Base-by-base conservation (phyloP, 2,329 filamentous ascomycete species). In the Orbilia javanica region DNA sequence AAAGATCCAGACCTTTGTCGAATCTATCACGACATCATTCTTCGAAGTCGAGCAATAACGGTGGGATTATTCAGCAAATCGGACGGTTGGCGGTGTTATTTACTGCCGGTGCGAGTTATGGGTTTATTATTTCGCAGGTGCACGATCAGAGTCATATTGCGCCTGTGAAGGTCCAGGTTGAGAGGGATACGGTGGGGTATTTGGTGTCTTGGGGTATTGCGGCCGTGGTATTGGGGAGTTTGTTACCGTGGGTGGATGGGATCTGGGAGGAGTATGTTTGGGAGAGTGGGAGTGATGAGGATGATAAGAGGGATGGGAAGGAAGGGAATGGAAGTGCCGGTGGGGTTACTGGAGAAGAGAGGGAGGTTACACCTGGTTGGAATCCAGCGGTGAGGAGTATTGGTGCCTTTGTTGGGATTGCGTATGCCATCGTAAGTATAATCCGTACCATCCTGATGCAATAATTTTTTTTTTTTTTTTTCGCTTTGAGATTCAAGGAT, bases 181-280 rank as follows among this genome's bases (percentile, higher is more conserved):
- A 89, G 78, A 85, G 86, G 29, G 85, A 85, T 84, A 83, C 84
- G 36, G 83, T 85, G 5, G 82, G 84, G 50, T 97, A 97, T 83
- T 86, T 97, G 68, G 85, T 87, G 0, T 91, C 92, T 79, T 99
- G 96, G 95, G 96, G 94, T 0, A 81, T 91, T 8, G 90, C 91
- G 0, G 94, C 94, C 15, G 89, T 97, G 3, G 86, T 88, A 0
- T 85, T 97, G 25, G 96, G 96, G 4, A 91, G 90, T 72, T 84
- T 96, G 63, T 85, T 98, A 72, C 96, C 96, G 0, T 95, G 91
- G 88, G 88, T 97, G 20, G 96, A 99, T 83, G 86, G 88, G 10
- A 83, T 94, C 8, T 96, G 92, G 89, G 73, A 89, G 91, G 77
- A 86, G 87, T 50, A 84, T 85, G 6, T 85, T 87, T 80, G 85